Conservation (phyloP, 345 rosid genomes). For the Nephelium lappaceum region DNA sequence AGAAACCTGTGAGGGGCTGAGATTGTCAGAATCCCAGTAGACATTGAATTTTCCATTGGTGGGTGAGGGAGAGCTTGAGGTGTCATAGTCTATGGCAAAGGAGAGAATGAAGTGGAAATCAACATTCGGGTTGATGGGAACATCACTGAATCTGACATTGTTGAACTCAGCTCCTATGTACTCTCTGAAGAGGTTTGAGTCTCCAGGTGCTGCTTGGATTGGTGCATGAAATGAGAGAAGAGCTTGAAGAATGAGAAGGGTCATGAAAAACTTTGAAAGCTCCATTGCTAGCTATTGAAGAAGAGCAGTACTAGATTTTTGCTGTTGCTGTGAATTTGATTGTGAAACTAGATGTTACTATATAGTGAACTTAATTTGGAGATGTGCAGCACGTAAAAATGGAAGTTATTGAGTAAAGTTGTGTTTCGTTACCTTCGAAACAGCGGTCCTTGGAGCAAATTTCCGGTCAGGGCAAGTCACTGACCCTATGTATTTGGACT, state of each 20-base stretch:
- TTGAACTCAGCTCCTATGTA: conserved; percentile 42
- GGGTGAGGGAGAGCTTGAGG: conserved; percentile 30
- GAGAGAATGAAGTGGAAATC: conserved; percentile 43
- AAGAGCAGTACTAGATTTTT: neutral
- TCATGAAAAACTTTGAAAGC: conserved; percentile 1
- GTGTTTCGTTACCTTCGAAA: neutral
- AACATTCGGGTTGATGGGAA: conserved; percentile 29
- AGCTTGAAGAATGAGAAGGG: conserved; percentile 12
- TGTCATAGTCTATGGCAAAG: conserved; percentile 41
- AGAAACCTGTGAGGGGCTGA: conserved; percentile 30
- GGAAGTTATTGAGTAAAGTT: neutral
- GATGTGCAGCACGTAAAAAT: too few species aligned
- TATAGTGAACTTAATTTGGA: neutral
- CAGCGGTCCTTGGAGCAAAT: neutral
- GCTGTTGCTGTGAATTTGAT: neutral
- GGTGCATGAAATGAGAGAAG: neutral
- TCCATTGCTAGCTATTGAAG: conserved; percentile 9
- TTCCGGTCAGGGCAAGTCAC: neutral
- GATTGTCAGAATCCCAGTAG: conserved; percentile 43
- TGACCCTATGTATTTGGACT: too few species aligned
- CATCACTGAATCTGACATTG: conserved; percentile 31
- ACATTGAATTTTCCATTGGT: conserved; percentile 40
- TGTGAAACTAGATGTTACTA: neutral
- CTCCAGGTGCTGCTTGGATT: conserved; percentile 11
- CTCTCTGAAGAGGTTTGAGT: conserved; percentile 29